A percentile compares a stretch with the other conserved stretches of the same genome.
Conservation (phyloP, 345 rosid genomes). For the Cardiospermum halicacabum region DNA sequence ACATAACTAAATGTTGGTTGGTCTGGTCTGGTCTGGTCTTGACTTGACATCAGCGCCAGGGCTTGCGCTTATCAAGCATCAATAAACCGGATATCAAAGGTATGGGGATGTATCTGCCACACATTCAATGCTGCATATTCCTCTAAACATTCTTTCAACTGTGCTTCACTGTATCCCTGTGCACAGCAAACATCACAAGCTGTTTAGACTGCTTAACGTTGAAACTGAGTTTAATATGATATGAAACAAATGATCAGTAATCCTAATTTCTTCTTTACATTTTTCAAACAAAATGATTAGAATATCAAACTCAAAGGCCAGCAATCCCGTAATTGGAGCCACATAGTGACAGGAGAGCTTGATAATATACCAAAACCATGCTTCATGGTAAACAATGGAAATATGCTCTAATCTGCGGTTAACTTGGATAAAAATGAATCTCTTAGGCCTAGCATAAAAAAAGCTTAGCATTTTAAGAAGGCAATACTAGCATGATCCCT, state of each 20-base stretch:
- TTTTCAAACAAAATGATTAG: neutral
- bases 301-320: neutral
- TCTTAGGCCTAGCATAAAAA: neutral
- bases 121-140: slow-evolving; percentile 94
- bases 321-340: neutral
- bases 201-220: neutral
- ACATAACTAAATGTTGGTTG: neutral
- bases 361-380: neutral
- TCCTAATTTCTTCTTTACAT: neutral
- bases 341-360: neutral
- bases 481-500: neutral
- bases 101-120: slow-evolving; percentile 92
- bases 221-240: neutral
- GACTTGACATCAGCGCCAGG: no score
- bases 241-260: neutral
- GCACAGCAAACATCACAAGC: slow-evolving; percentile 17
- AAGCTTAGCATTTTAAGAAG: neutral
- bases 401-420: neutral
- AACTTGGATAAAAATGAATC: neutral
- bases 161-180: slow-evolving; percentile 99
- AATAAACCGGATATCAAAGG: slow-evolving; percentile 89
- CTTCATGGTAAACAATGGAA: neutral
- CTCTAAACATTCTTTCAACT: slow-evolving; percentile 95
- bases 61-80: slow-evolving; percentile 43
- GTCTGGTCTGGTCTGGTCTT: neutral